These are phyloP conservation scores for Hanseniaspora occidentalis DNA, from an alignment of 805 yeast genomes.

Conservation along the genomic window DNA sequence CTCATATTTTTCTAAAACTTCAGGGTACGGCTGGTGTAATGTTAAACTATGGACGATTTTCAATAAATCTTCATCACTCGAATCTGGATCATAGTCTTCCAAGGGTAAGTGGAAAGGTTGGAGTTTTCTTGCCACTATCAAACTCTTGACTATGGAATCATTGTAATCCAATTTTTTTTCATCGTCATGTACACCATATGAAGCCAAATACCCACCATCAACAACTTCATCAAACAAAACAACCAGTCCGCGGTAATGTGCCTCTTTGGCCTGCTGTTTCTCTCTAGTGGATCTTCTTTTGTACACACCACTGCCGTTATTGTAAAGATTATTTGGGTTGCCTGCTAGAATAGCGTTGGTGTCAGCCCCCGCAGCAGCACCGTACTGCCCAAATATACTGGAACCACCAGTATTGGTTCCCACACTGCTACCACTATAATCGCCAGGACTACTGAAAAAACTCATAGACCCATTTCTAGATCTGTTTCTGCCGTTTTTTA, in stretches of 20 bases:
- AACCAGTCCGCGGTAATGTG: constrained; percentile 42
- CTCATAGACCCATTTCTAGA: no score
- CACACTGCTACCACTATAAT: no score
- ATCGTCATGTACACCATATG: constrained; percentile 73
- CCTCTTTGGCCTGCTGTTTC: constrained; percentile 38
- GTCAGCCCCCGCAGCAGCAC: constrained; percentile 14
- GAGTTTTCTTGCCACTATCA: constrained; percentile 55
- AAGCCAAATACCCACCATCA: constrained; percentile 91
- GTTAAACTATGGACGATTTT: constrained; percentile 36
- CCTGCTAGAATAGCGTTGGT: constrained; percentile 5
- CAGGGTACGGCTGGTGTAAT: constrained; percentile 41
- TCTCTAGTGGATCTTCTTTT: constrained; percentile 39
- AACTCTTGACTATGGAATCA: constrained; percentile 54
- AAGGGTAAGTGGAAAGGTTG: constrained; percentile 90
- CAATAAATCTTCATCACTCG: constrained; percentile 62
- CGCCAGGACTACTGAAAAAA: no score
- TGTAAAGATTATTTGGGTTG: constrained; percentile 4
- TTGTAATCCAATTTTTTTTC: constrained; percentile 58
- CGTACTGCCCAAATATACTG: no score
- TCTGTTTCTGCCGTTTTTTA: no score
- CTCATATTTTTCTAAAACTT: constrained; percentile 25
- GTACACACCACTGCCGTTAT: constrained; percentile 6
- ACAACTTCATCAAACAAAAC: constrained; percentile 58
- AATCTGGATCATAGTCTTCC: constrained; percentile 57
- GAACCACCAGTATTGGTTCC: no score